Base-by-base conservation (phyloP, 306 rosid genomes). In the Quercus variabilis region DNA sequence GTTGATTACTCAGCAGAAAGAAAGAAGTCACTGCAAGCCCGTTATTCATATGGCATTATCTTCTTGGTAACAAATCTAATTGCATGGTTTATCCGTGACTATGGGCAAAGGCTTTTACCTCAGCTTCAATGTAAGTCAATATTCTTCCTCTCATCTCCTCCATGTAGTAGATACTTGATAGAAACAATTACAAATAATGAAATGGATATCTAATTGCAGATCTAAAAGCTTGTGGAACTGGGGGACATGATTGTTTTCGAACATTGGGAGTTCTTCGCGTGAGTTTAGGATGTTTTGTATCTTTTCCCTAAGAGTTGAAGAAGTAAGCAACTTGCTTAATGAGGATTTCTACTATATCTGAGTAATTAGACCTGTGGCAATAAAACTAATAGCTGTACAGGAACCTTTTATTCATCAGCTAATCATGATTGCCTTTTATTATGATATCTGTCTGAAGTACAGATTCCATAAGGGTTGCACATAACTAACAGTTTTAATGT, bases 31-130 rank as follows among this genome's bases (percentile, higher is more conserved):
- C 81, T 83, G 19, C 81, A 51, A 74, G 94, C 90, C 1, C 97
- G 96, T 67, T 94, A 90, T 79, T 67, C 71, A 33, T 94, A 85
- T 62, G 90, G 94, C 76, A 49, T 79, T 67, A 73, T 92, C 77
- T 94, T 94, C 90, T 82, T 94, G 33, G 65, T 89, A 9, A 82
- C 84, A 77, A 94, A 92, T 80, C 91, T 90, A 30, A 85, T 86
- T 55, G 94, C 98, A 60, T 94, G 97, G 97, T 87, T 94, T 87
- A 81, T 92, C 79, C 91, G 98, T 60, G 98, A 94, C 80, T 94
- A 94, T 79, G 96, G 91, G n/a, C 96, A 90, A 84, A 62, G 76
- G 63, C 18, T 85, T 75, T 33, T 84, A 21, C 91, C 90, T 78
- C 85, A 90, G 81, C 74, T 87, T 65, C 92, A 79, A 19, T 88